These are phyloP conservation scores for Neophaeococcomyces aloes DNA, from an alignment of 2,329 filamentous ascomycete genomes.

Conservation along the genomic window DNA sequence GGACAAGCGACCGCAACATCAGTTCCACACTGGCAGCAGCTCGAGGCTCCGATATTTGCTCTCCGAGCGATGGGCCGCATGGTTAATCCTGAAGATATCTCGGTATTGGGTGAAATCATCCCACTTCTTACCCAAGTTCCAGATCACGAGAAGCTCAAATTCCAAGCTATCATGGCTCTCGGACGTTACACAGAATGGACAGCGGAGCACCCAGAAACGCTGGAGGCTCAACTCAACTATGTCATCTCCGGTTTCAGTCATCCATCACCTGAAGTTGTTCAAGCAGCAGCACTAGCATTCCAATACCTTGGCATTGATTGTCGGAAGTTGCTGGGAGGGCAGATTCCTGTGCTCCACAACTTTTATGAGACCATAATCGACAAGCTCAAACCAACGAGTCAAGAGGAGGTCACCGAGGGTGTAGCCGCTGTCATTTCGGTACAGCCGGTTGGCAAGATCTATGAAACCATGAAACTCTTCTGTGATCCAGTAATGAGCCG, in stretches of 20 bases:
- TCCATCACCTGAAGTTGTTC: constrained; percentile 77
- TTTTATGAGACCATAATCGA: constrained; percentile 90
- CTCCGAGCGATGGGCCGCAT: constrained; percentile 94
- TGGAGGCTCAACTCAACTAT: constrained; percentile 88
- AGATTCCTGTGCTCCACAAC: constrained; percentile 74
- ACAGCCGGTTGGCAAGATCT: constrained; percentile 69
- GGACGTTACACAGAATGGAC: constrained; percentile 98
- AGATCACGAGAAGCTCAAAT: constrained; percentile 92
- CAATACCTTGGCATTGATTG: constrained; percentile 97
- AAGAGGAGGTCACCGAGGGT: constrained; percentile 93
- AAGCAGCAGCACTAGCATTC: constrained; percentile 85
- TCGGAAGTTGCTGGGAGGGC: constrained; percentile 69
- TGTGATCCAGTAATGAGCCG: constrained; percentile 81
- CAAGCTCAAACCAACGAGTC: constrained; percentile 71
- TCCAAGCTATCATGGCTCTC: constrained; percentile 95
- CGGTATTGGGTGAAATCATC: constrained; percentile 83
- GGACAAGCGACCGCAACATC: constrained; percentile 59
- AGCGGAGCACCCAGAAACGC: constrained; percentile 78
- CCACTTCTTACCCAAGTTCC: constrained; percentile 89
- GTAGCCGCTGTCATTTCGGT: constrained; percentile 85
- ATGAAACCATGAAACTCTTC: constrained; percentile 79
- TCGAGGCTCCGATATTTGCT: constrained; percentile 89
- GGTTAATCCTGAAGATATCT: constrained; percentile 79
- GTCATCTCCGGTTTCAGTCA: constrained; percentile 89
- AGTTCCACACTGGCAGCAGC: constrained; percentile 90